Base-by-base conservation (phyloP, 768 basidiomycete species). In the Crepidotus variabilis region DNA sequence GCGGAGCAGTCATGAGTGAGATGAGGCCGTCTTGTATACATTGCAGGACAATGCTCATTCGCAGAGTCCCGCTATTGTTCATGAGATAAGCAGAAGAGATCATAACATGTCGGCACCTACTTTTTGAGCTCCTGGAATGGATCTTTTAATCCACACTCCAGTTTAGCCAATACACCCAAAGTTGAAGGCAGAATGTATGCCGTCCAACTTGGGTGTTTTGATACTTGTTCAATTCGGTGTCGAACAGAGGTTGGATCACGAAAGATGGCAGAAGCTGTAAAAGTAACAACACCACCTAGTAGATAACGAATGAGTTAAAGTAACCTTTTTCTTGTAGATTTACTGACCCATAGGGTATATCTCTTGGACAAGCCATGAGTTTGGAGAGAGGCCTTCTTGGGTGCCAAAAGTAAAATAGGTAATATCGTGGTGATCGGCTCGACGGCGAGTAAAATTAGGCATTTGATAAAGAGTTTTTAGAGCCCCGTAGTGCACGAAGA, bases 361-460 rank as follows among this genome's bases (percentile, higher is more conserved):
- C 59, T 86, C 85, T 32, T 78, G 75, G 7, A 90, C 61, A n/a
- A 79, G 80, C 87, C 86, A 88, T 32, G 75, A 69, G 6, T 73
- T 65, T 16, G 75, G 76, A n/a, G 75, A 67, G 13, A 87, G 69
- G 16, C 65, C 75, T 24, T 79, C 68, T 67, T 88, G 82, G 10
- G 85, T 81, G 0, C 90, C 90, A 70, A 86, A 92, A 0, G 80
- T 80, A 64, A 83, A 82, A 61, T 90, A 89, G 33, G 79, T 82
- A 6, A 81, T 63, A 39, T 81, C 77, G 24, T 74, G 70, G 2
- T 69, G 67, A 20, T 78, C 75, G 23, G 64, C 67, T 18, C 82
- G 69, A 52, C 83, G 75, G 24, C 79, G 75, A 9, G 72, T 74
- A 32, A 89, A 66, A 2, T 68, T 71, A 1, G 82, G 79, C 28